Evolutionary conservation across 345 rosid genomes (phyloP), one percentile per base, ranked within the genome.

Genomic region (Syzygium oleosum): DNA sequence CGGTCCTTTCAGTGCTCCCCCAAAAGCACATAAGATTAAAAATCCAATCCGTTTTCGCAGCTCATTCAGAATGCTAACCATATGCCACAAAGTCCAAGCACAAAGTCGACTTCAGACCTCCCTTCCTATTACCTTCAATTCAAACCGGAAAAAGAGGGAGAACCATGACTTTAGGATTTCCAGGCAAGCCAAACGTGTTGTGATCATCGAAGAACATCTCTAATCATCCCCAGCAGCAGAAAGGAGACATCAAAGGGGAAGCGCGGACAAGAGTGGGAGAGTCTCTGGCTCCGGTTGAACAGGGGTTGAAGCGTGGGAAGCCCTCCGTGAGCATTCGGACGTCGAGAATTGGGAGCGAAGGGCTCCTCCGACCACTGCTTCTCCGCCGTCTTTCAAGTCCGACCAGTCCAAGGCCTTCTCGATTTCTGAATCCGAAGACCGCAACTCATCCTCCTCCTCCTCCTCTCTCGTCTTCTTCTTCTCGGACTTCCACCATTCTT

Each of bases 311-410:
- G 94, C 16, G 96, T 59, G 1, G 97, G 95, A 56, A 91, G 88
- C 61, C 99, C 99, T 8, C 98, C 96, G 13, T 94, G 95, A 27
- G 99, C 99, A 88, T 97, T 96, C 4, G 96, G 99, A 1, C 94
- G 94, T 85, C 96, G 90, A 0, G 96, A 92, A 54, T 93, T 93
- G 22, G 95, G 96, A 53, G 94, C 86, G 51, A 96, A 91, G 5
- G 5, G 94, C 88, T 29, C 92, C 94, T 21, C 91, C 97, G 2
- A 2, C 59, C 12, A 92, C 89, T 0, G 87, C 90, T 38, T 93
- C 97, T 17, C 85, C 92, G 27, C 92, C 94, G 87, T 93, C 97
- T 90, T 90, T 95, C 21, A 94, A 91, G 84, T 95, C 98, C 85
- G 95, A 21, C 93, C 93, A 96, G 88, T 95, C 98, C 88, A 94